Base-by-base conservation (phyloP, 2,329 filamentous ascomycete species). In the Pseudogymnoascus sp. region DNA sequence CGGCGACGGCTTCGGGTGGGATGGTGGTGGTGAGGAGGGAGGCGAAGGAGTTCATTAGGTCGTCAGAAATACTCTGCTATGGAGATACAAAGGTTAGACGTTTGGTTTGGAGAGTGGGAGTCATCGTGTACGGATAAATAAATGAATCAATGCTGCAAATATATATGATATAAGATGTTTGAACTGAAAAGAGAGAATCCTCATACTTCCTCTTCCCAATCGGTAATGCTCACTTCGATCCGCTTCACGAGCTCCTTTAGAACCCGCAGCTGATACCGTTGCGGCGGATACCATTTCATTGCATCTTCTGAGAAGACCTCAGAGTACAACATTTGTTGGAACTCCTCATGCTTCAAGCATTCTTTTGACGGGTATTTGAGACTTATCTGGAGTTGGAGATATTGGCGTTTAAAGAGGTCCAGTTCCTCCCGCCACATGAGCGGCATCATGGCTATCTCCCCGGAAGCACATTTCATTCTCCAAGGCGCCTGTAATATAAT, bases 151-250 rank as follows among this genome's bases (percentile, higher is more conserved):
- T 21, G 59, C 36, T 60, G 63, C 37, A 65, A 61, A 65, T 43
- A 65, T 53, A 49, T 46, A 36, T 42, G 60, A 65, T 63, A 60
- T 62, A 40, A 40, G 60, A 66, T 62, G 12, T 16, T 28, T 62
- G 38, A 62, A 36, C 25, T 66, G 63, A 62, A 63, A 63, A 66
- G 60, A 62, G 59, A 64, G 46, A 67, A 59, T 37, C 79, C 89
- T 16, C 49, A 79, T 88, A 96, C 93, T 88, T 96, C 86, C 80
- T 90, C 82, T 69, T 96, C 90, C 75, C 91, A 93, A 74, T 96
- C 86, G 63, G 84, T 80, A 59, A 96, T 91, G 36, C 88, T 84
- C 31, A 80, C 77, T 74, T 96, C 91, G 61, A 96, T 86, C 63
- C 80, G 83, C 6, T 80, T 76, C 11, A 91, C 77, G 36, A 97